phyloP scores from a whole-genome alignment of 2,329 filamentous ascomycete species.

The Arthroderma sp. region DNA sequence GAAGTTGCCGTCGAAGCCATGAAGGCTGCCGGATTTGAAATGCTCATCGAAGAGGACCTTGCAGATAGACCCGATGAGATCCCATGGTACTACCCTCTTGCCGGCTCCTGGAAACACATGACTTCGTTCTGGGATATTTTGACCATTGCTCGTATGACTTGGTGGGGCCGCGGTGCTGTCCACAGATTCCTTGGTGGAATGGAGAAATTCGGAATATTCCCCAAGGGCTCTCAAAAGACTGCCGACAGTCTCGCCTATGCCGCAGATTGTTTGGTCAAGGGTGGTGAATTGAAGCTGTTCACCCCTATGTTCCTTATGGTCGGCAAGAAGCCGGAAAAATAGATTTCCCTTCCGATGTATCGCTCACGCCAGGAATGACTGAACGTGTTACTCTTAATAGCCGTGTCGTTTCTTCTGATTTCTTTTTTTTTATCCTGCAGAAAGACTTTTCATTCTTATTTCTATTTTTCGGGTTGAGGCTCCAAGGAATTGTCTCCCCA shows the following conservation, averaged over 20 bases:
- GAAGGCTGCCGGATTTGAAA: conserved; percentile 71
- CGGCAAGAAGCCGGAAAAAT: conserved; percentile 59
- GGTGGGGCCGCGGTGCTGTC: conserved; percentile 59
- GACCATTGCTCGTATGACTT: conserved; percentile 81
- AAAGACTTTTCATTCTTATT: neutral
- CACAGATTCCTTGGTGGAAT: conserved; percentile 66
- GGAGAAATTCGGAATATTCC: conserved; percentile 63
- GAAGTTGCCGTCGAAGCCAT: conserved; percentile 71
- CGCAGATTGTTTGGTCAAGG: conserved; percentile 73
- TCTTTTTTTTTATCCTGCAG: neutral
- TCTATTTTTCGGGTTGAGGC: too few species aligned
- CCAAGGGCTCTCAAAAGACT: conserved; percentile 83
- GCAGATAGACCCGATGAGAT: conserved; percentile 60
- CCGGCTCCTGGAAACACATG: conserved; percentile 73
- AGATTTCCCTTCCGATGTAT: conserved; percentile 8
- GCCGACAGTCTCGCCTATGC: conserved; percentile 74
- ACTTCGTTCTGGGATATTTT: conserved; percentile 65
- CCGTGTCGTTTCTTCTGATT: neutral
- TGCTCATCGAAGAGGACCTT: conserved; percentile 75
- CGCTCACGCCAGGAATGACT: too few species aligned
- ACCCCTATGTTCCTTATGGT: conserved; percentile 98
- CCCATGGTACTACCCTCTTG: conserved; percentile 91
- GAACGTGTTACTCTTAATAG: too few species aligned
- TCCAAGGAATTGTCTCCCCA: too few species aligned
- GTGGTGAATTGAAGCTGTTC: conserved; percentile 81